These are phyloP conservation scores for Pythium diclinum DNA, from an alignment of 352 stramenopile species.

Conservation along the genomic window DNA sequence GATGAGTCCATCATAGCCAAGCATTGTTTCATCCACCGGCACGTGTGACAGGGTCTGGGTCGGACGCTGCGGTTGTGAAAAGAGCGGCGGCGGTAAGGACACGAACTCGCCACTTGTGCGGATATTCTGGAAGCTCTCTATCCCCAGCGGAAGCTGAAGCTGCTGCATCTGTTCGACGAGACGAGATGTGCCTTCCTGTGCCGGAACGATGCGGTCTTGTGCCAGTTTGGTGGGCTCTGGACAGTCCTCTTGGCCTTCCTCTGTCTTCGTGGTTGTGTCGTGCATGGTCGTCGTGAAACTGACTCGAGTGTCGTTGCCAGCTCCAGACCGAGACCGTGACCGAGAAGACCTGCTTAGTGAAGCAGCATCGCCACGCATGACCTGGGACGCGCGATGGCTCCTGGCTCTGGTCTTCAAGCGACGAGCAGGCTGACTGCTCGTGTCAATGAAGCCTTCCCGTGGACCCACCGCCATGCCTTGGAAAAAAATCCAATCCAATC, in stretches of 20 bases:
- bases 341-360: not conserved
- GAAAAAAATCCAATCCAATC: not conserved
- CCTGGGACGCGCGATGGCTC: not conserved
- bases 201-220: not conserved
- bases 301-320: slow-evolving; percentile 3
- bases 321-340: not conserved
- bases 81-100: not conserved
- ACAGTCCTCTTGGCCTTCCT: slow-evolving; percentile 15
- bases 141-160: not conserved
- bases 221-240: not conserved
- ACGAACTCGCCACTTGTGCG: not conserved
- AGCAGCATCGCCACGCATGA: slow-evolving; percentile 1
- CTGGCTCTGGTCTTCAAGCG: not conserved
- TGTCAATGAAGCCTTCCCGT: slow-evolving; percentile 6
- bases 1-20: not conserved
- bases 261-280: not conserved
- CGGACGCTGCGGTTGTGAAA: slow-evolving; percentile 2
- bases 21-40: not conserved
- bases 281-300: slow-evolving; percentile 18
- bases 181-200: not conserved
- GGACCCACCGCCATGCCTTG: slow-evolving; percentile 5
- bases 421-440: not conserved
- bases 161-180: slow-evolving; percentile 14
- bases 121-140: slow-evolving; percentile 5
- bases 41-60: slow-evolving; percentile 5